Base-by-base conservation (phyloP, 1,139 yeast genomes). In the Yamadazyma atmosphaerica region DNA sequence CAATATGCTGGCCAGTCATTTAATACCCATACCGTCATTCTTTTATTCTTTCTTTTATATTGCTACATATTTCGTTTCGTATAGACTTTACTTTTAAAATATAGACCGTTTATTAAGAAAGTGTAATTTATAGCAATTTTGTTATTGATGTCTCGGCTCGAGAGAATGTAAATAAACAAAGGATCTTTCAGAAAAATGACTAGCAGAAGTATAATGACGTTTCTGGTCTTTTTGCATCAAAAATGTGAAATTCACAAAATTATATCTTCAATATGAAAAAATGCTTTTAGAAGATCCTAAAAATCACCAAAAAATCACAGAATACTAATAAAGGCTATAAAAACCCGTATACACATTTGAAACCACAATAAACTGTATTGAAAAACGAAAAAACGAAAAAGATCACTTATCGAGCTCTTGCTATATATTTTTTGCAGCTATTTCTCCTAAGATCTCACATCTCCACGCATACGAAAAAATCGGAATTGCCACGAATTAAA, bases 341-440 rank as follows among this genome's bases (percentile, higher is more conserved):
- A 19, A 6, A 19, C 22, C 22, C 22, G 6, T 6, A 19, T 6
- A 19, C 22, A 19, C 6, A 6, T 19, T 19, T 19, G 9, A 6
- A 19, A 9, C 8, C 9, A 6, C 22, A 6, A 19, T 19, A 6
- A 19, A 19, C 22, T 9, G 6, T 19, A 6, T 6, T 19, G 9
- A 19, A 19, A 19, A 19, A 9, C 6, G 22, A 19, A 9, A 19
- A 19, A 19, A 19, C 22, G 11, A 23, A 23, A 23, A 23, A 26
- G 4, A 17, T 24, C 7, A 24, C 15, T 12, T 26, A 14, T 14
- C 15, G 17, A 7, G 29, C 29, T 12, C 29, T 13, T 14, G n/a
- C n/a, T n/a, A n/a, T n/a, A n/a, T n/a, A 4, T 26, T 26, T 26
- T 26, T 26, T 26, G 29, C 29, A 26, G 29, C 29, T 26, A 26